These are phyloP conservation scores for Pichia nanzhaoensis DNA, from an alignment of 805 yeast species.

Conservation along the genomic window DNA sequence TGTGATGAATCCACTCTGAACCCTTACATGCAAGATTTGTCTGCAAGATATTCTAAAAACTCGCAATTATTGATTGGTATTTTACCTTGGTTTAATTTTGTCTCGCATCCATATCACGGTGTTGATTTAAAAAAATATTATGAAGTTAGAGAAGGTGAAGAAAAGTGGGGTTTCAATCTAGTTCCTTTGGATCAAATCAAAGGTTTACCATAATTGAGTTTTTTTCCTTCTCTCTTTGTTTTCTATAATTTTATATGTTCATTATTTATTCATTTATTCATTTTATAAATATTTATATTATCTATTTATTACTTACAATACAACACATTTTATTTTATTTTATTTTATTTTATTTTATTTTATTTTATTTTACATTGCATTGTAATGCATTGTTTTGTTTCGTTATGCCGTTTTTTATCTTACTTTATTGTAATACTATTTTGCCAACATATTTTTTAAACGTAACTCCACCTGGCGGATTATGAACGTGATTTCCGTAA, in stretches of 20 bases:
- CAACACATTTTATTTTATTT: too few relatives aligned
- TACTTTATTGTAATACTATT: neutral
- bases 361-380: too few relatives aligned
- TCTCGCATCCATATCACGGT: conserved; percentile 77
- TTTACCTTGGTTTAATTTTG: conserved; percentile 79
- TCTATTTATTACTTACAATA: neutral
- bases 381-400: too few relatives aligned
- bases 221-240: neutral
- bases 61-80: conserved; percentile 53
- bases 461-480: conserved; percentile 7
- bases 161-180: conserved; percentile 45
- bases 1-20: conserved; percentile 45
- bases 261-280: neutral
- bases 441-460: conserved; percentile 1
- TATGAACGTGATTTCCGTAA: neutral
- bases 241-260: conserved; percentile 5
- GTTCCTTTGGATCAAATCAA: conserved; percentile 46
- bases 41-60: conserved; percentile 72
- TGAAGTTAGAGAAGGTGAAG: conserved; percentile 53
- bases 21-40: conserved; percentile 64
- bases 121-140: conserved; percentile 57
- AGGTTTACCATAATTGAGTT: conserved; percentile 17
- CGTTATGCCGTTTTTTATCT: too few relatives aligned
- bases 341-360: too few relatives aligned
- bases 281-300: neutral